phyloP scores from a whole-genome alignment of 345 rosid genomes.

The Eucalyptus regnans region DNA sequence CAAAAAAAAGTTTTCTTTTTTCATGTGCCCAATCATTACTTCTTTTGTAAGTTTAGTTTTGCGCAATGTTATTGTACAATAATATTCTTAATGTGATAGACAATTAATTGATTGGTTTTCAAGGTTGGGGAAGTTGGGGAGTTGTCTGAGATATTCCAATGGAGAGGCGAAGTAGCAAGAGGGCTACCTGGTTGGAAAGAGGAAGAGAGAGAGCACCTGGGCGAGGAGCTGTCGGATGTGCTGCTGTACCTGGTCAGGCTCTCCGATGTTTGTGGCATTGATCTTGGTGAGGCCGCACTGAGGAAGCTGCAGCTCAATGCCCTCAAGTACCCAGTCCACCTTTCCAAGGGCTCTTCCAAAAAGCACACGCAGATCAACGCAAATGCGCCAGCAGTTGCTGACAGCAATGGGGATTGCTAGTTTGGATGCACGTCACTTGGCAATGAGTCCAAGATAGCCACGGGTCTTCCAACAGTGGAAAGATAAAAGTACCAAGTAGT shows the following conservation, averaged over 20 bases:
- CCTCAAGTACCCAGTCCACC: constrained; percentile 56
- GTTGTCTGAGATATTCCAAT: constrained; percentile 87
- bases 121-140: constrained; percentile 99
- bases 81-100: not conserved
- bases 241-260: constrained; percentile 85
- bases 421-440: not conserved
- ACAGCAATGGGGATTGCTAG: not conserved
- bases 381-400: not conserved
- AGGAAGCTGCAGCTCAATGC: constrained; percentile 76
- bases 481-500: not conserved
- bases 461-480: not conserved
- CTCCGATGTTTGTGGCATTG: constrained; percentile 72
- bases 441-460: not conserved
- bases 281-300: constrained; percentile 72
- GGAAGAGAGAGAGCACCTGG: constrained; percentile 71
- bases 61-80: not conserved
- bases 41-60: not conserved
- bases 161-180: constrained; percentile 90
- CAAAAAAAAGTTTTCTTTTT: not conserved
- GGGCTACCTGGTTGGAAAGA: constrained; percentile 87
- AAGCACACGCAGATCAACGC: not conserved
- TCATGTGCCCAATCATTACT: not conserved
- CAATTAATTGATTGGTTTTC: not conserved
- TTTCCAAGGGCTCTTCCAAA: not conserved
- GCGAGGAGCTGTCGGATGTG: constrained; percentile 91